Evolutionary conservation across 805 yeast species (phyloP).

Genomic region (Candida dajiaensis): DNA sequence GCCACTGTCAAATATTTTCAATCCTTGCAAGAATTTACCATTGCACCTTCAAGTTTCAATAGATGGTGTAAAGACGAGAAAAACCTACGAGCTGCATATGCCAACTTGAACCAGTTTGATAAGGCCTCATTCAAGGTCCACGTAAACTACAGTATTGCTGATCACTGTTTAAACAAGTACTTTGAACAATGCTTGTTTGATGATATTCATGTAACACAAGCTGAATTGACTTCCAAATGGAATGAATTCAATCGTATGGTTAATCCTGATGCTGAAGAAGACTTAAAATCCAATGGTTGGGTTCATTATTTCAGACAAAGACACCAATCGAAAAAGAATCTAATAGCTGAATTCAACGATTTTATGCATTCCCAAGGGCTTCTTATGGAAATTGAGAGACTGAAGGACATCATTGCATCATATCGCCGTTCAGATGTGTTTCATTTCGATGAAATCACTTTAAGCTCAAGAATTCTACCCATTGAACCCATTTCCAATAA

Average conservation of each 20-base stretch:
- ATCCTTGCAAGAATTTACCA: conserved; percentile 25
- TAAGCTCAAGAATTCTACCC: conserved; percentile 19
- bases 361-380: conserved; percentile 15
- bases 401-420: conserved; percentile 13
- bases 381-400: conserved; percentile 13
- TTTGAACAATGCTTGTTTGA: conserved; percentile 31
- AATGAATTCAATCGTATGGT: conserved; percentile 13
- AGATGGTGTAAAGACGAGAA: conserved; percentile 34
- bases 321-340: conserved; percentile 23
- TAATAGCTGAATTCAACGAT: conserved; percentile 14
- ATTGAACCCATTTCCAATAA: conserved; percentile 6
- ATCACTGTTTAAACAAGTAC: conserved; percentile 30
- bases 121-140: conserved; percentile 21
- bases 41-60: conserved; percentile 33
- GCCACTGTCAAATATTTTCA: conserved; percentile 30
- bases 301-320: conserved; percentile 32
- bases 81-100: conserved; percentile 14
- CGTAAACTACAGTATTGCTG: conserved; percentile 28
- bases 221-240: conserved; percentile 27
- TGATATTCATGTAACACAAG: conserved; percentile 23
- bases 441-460: conserved; percentile 32
- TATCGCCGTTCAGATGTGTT: conserved; percentile 25
- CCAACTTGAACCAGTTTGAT: not conserved
- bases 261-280: not conserved
- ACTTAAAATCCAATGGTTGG: conserved; percentile 35